phyloP scores from a whole-genome alignment of 2,329 filamentous ascomycete species.

The Truncatella angustata region DNA sequence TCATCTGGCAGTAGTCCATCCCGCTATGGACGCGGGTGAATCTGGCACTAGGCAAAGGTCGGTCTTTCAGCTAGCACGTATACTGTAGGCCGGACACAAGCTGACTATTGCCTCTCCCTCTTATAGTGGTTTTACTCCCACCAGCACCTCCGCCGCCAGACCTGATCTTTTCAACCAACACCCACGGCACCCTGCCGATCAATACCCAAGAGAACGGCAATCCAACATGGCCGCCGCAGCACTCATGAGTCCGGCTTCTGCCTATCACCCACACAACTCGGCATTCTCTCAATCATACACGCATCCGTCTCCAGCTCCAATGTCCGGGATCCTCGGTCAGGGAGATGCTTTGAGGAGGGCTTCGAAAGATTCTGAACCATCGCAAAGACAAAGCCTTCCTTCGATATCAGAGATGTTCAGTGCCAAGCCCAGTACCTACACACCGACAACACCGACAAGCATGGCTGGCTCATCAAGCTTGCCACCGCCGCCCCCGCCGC shows the following conservation, averaged over 20 bases:
- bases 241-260: constrained; percentile 30
- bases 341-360: constrained; percentile 23
- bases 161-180: constrained; percentile 25
- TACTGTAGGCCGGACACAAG: constrained; percentile 15
- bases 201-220: constrained; percentile 17
- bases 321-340: constrained; percentile 25
- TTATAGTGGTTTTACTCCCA: constrained; percentile 29
- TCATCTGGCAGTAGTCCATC: constrained; percentile 26
- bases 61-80: constrained; percentile 22
- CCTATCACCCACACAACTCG: constrained; percentile 26
- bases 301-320: constrained; percentile 21
- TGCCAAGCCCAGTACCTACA: constrained; percentile 25
- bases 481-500: constrained; percentile 19
- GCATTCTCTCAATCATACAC: constrained; percentile 12
- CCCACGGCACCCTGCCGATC: constrained; percentile 21
- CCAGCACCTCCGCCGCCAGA: constrained; percentile 26
- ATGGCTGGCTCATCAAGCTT: constrained; percentile 23
- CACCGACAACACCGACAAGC: constrained; percentile 26
- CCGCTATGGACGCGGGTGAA: constrained; percentile 35
- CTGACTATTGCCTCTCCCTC: constrained; percentile 21
- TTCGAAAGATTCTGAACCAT: constrained; percentile 24
- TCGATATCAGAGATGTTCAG: constrained; percentile 32
- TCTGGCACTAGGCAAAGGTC: constrained; percentile 35
- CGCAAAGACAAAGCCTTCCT: constrained; percentile 30
- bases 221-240: constrained; percentile 31